A percentile compares a stretch with the other conserved stretches of the same genome.
Evolutionary conservation across 331 rosid genomes (phyloP).

Genomic region (Arachis monticola): DNA sequence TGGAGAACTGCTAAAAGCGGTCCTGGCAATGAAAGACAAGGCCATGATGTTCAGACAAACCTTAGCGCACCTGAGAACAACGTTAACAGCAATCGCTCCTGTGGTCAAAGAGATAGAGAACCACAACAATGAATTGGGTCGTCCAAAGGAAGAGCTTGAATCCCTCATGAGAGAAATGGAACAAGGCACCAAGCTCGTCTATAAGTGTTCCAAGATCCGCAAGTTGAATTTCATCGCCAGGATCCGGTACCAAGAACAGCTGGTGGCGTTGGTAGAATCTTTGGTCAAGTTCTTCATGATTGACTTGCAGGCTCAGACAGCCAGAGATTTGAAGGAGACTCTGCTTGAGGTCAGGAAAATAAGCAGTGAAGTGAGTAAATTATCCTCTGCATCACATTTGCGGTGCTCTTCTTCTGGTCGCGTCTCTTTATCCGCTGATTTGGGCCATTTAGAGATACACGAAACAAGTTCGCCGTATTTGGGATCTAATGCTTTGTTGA

Average conservation of each 20-base stretch:
- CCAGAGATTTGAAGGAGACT: conserved; percentile 7
- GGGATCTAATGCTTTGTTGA: too few species aligned
- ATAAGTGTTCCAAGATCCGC: not conserved
- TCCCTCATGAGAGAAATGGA: not conserved
- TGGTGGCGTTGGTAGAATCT: not conserved
- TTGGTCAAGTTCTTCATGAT: not conserved
- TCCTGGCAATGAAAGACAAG: not conserved
- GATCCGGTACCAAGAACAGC: not conserved
- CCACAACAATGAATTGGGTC: conserved; percentile 1
- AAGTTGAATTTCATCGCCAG: not conserved
- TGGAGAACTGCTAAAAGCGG: not conserved
- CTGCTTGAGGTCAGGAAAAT: not conserved
- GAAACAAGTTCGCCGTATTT: too few species aligned
- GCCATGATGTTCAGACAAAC: not conserved
- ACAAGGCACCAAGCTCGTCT: conserved; percentile 1
- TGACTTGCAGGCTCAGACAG: conserved; percentile 1
- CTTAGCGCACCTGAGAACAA: not conserved
- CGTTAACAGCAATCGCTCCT: not conserved
- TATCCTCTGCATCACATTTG: not conserved
- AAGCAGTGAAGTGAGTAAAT: not conserved
- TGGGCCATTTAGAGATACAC: too few species aligned
- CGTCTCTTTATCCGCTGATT: too few species aligned
- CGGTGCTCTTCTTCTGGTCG: too few species aligned
- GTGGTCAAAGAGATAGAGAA: conserved; percentile 1
- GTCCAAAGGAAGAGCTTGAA: not conserved